Conservation (phyloP, 768 basidiomycete species). For the Fomitopsis serialis region DNA sequence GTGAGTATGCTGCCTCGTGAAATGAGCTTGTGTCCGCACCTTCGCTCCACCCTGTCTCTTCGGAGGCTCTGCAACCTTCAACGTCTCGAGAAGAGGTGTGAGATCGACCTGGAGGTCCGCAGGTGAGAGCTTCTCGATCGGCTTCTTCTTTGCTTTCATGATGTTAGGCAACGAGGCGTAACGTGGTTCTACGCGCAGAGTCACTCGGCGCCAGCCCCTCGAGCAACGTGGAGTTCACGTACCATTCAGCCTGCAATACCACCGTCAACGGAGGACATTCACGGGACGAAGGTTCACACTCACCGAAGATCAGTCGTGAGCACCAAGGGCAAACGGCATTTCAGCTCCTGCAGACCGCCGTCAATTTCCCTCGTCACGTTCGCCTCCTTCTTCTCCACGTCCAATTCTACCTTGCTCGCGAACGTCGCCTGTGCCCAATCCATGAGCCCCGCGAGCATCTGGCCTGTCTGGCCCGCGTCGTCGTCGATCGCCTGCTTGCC, state of each 20-base stretch:
- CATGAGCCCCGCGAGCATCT: slow-evolving; percentile 92
- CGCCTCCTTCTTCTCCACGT: slow-evolving; percentile 56
- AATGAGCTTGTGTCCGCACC: slow-evolving; percentile 33
- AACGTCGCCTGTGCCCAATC: slow-evolving; percentile 94
- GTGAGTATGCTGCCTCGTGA: not conserved
- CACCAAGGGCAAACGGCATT: slow-evolving; percentile 74
- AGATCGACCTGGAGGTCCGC: slow-evolving; percentile 82
- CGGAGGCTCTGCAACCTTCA: slow-evolving; percentile 87
- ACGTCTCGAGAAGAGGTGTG: slow-evolving; percentile 73
- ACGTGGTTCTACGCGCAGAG: slow-evolving; percentile 64
- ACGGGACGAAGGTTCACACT: slow-evolving; percentile 20
- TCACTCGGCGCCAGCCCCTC: not conserved
- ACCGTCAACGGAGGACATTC: not conserved
- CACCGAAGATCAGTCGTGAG: slow-evolving; percentile 92
- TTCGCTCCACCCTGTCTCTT: slow-evolving; percentile 89
- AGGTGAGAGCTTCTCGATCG: slow-evolving; percentile 76
- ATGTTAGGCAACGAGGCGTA: slow-evolving; percentile 97
- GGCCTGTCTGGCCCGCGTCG: slow-evolving; percentile 91
- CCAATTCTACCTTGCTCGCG: slow-evolving; percentile 81
- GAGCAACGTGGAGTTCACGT: slow-evolving; percentile 7
- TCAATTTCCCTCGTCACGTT: slow-evolving; percentile 88
- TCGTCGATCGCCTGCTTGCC: slow-evolving; percentile 99
- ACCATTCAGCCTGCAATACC: slow-evolving; percentile 64
- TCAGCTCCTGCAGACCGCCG: slow-evolving; percentile 84
- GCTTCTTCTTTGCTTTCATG: slow-evolving; percentile 99